Evolutionary conservation across 2,329 filamentous ascomycete species (phyloP).

Genomic region (Botrytis medusae): DNA sequence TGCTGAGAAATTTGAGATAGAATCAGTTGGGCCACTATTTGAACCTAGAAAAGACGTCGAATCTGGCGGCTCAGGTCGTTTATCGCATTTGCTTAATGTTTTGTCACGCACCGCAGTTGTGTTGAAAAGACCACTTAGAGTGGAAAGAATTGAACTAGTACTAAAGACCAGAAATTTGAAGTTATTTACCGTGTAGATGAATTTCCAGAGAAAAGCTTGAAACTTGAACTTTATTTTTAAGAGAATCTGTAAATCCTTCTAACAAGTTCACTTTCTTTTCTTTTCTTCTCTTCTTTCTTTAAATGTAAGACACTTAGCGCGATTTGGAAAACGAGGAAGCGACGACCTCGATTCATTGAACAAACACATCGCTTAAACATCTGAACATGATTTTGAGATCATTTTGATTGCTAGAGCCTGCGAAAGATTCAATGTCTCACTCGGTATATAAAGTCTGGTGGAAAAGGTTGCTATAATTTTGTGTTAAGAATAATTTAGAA

Average conservation of each 20-base stretch:
- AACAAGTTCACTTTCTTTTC: no score
- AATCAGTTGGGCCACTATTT: background rate
- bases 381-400: no score
- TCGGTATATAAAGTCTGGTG: background rate
- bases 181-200: background rate
- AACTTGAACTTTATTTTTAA: background rate
- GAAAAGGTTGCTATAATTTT: background rate
- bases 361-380: background rate
- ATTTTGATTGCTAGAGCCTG: no score
- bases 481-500: background rate
- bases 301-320: background rate
- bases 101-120: background rate
- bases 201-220: background rate
- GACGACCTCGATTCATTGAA: background rate
- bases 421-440: rapidly evolving
- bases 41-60: background rate
- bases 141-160: background rate
- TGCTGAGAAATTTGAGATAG: background rate
- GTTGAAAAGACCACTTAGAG: background rate
- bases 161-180: background rate
- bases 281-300: background rate
- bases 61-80: background rate
- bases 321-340: background rate
- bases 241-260: rapidly evolving
- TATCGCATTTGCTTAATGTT: background rate